A percentile compares a stretch with the other conserved stretches of the same genome.
Conservation (phyloP, 352 stramenopile species). For the Peronospora belbahrii region DNA sequence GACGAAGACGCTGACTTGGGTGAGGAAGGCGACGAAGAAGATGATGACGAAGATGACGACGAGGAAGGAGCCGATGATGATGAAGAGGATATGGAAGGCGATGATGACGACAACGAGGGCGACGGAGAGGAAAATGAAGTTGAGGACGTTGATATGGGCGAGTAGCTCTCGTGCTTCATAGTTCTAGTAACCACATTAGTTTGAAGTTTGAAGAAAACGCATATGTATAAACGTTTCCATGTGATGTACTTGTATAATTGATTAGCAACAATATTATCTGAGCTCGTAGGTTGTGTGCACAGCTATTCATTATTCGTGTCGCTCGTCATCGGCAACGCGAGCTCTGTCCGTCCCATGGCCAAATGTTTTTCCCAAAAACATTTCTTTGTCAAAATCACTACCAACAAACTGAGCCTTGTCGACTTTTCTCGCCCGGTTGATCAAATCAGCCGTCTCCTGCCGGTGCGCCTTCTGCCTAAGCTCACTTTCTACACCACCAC, state of each 20-base stretch:
- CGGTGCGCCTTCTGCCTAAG: constrained; percentile 52
- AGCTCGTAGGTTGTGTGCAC: no score
- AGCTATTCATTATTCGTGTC: constrained; percentile 20
- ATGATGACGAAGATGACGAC: constrained; percentile 28
- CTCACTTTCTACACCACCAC: constrained; percentile 49
- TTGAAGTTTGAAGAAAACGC: constrained; percentile 18
- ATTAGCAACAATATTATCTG: no score
- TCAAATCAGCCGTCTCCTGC: constrained; percentile 74
- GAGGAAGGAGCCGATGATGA: constrained; percentile 22
- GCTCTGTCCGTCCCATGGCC: constrained; percentile 54
- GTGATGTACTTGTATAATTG: constrained; percentile 18
- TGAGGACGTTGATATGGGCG: constrained; percentile 36
- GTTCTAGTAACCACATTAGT: constrained; percentile 22
- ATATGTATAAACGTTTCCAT: constrained; percentile 13
- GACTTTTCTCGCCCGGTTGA: constrained; percentile 76
- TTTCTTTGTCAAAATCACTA: constrained; percentile 79
- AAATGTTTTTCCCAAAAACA: constrained; percentile 78
- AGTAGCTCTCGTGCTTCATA: constrained; percentile 31
- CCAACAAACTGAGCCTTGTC: constrained; percentile 81
- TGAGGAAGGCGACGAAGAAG: constrained; percentile 37
- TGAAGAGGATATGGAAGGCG: constrained; percentile 29
- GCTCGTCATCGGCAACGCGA: constrained; percentile 63
- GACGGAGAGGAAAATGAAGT: constrained; percentile 22
- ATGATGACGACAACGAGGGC: constrained; percentile 24
- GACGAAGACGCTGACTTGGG: constrained; percentile 40